Conservation (phyloP, 2,329 filamentous ascomycete genomes). For the Colletotrichum sublineola region DNA sequence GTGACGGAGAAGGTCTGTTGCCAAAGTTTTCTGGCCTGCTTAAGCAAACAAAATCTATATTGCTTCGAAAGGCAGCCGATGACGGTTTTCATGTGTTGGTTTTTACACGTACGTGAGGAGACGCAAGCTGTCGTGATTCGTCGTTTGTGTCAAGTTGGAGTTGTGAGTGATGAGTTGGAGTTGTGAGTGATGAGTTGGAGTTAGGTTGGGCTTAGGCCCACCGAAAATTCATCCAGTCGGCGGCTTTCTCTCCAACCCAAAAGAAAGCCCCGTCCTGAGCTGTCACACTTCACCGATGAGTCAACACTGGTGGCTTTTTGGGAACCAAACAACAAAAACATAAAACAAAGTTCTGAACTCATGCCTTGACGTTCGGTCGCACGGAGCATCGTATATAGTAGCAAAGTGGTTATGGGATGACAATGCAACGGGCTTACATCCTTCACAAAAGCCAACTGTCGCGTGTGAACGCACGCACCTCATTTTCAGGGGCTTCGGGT, state of each 20-base stretch:
- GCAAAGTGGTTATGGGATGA: neutral
- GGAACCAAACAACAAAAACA: neutral
- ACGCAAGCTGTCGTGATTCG: neutral
- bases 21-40: neutral
- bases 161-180: neutral
- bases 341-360: neutral
- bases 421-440: conserved; percentile 3
- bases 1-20: neutral
- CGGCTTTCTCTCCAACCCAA: neutral
- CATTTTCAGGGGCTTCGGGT: neutral
- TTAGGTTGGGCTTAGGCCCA: conserved; percentile 3
- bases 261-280: neutral
- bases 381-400: neutral
- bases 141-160: conserved; percentile 2
- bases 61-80: neutral
- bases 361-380: neutral
- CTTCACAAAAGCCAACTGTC: conserved; percentile 14
- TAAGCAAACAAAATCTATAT: neutral
- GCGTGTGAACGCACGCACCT: neutral
- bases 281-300: conserved; percentile 1
- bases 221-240: neutral
- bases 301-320: neutral
- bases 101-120: neutral
- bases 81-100: conserved; percentile 2
- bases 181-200: conserved; percentile 3